Conservation (phyloP, 305 asterid genomes). For the Lippia alba region DNA sequence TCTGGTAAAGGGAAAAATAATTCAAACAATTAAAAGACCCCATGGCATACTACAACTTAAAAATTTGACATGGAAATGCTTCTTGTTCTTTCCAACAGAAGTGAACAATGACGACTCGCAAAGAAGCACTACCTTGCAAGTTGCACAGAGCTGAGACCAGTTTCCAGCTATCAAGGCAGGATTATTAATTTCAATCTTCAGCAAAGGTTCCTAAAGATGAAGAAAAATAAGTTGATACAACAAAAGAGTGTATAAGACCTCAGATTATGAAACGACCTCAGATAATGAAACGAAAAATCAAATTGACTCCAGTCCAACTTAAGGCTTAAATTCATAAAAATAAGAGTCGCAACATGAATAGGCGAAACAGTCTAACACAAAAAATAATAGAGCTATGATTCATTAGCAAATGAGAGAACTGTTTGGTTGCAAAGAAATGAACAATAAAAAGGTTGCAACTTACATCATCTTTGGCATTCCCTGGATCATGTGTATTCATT, state of each 20-base stretch:
- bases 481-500: constrained; percentile 61
- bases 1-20: constrained; percentile 47
- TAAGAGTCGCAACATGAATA: constrained; percentile 26
- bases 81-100: constrained; percentile 18
- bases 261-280: neutral
- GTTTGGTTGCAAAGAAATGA: neutral
- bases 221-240: constrained; percentile 22
- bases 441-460: constrained; percentile 37
- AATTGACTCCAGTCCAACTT: constrained; percentile 15
- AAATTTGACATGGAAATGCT: constrained; percentile 1
- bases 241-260: neutral
- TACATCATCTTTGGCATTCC: constrained; percentile 86
- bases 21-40: neutral
- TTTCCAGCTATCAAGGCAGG: constrained; percentile 94
- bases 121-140: constrained; percentile 81
- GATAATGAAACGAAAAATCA: neutral
- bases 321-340: constrained; percentile 16
- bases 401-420: neutral
- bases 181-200: constrained; percentile 77
- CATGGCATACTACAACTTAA: constrained; percentile 32
- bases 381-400: constrained; percentile 9
- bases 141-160: constrained; percentile 97
- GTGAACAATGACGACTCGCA: constrained; percentile 19
- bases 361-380: constrained; percentile 22
- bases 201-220: constrained; percentile 77